A percentile compares a stretch with the other conserved stretches of the same genome.
These are phyloP conservation scores for Bipolaris bicolor DNA, from an alignment of 2,329 filamentous ascomycete genomes.

Conservation along the genomic window DNA sequence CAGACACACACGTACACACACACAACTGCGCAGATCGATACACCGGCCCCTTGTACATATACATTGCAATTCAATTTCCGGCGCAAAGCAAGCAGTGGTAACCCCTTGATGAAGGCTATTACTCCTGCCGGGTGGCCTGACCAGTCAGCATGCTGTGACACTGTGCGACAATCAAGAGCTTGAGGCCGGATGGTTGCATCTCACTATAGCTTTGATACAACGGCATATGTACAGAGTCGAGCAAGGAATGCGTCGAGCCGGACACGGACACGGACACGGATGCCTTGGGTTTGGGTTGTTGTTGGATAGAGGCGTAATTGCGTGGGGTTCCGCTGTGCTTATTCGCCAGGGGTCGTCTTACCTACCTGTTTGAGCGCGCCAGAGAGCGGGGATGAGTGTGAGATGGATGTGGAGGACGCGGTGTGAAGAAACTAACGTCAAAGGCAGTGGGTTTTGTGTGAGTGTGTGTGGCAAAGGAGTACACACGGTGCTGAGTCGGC, in stretches of 20 bases:
- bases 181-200: conserved; percentile 32
- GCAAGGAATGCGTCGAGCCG: conserved; percentile 32
- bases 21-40: conserved; percentile 16
- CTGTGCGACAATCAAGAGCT: conserved; percentile 22
- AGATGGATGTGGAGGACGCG: conserved; percentile 18
- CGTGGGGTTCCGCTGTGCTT: conserved; percentile 16
- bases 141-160: conserved; percentile 22
- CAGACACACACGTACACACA: conserved; percentile 11
- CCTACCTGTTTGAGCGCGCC: conserved; percentile 31
- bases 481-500: conserved; percentile 14
- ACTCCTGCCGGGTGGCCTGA: conserved; percentile 1
- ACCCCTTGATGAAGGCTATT: conserved; percentile 12
- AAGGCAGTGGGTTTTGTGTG: conserved; percentile 14
- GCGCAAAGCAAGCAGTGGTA: conserved; percentile 15
- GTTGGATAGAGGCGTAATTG: conserved; percentile 22
- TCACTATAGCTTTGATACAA: conserved; percentile 37
- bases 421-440: conserved; percentile 39
- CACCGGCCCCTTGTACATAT: conserved; percentile 21
- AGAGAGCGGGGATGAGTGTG: conserved; percentile 12
- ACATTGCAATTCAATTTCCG: conserved; percentile 10
- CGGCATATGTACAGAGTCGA: conserved; percentile 24
- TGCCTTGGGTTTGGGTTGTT: conserved; percentile 33
- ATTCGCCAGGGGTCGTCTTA: conserved; percentile 28
- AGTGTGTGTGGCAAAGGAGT: conserved; percentile 23
- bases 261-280: conserved; percentile 22